Conservation (phyloP, 805 yeast species). For the Candida ipomoeae region DNA sequence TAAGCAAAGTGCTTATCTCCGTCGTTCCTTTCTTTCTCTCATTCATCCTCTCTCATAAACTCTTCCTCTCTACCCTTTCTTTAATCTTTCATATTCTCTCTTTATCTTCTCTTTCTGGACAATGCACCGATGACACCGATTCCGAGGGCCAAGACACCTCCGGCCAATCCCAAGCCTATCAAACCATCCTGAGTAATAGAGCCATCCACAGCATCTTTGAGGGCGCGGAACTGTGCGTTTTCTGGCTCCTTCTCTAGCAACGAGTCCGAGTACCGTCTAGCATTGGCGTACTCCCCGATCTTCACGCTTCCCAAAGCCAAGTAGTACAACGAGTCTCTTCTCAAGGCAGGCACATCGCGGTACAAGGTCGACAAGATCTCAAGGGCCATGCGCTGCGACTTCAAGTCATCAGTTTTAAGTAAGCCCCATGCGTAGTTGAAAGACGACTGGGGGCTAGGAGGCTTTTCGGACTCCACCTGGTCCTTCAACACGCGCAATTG, state of each 20-base stretch:
- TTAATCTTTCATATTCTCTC: background rate
- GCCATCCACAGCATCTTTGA: constrained; percentile 76
- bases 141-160: constrained; percentile 82
- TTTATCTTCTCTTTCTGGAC: background rate
- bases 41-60: background rate
- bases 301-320: constrained; percentile 84
- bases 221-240: constrained; percentile 67
- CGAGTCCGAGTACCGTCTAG: constrained; percentile 80
- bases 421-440: constrained; percentile 98
- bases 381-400: constrained; percentile 76
- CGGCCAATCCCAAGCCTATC: constrained; percentile 80
- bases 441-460: constrained; percentile 77
- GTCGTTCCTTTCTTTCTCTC: background rate
- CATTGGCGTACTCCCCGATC: constrained; percentile 79
- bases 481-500: constrained; percentile 72
- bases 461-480: constrained; percentile 79
- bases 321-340: constrained; percentile 88
- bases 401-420: constrained; percentile 60
- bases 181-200: constrained; percentile 83
- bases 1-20: too few species aligned
- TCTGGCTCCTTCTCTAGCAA: constrained; percentile 78
- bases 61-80: background rate
- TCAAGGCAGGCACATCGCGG: constrained; percentile 72
- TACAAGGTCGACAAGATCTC: constrained; percentile 66
- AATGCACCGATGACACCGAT: constrained; percentile 54